Conservation (phyloP, 139 green algal species). For the Asterochloris erici region DNA sequence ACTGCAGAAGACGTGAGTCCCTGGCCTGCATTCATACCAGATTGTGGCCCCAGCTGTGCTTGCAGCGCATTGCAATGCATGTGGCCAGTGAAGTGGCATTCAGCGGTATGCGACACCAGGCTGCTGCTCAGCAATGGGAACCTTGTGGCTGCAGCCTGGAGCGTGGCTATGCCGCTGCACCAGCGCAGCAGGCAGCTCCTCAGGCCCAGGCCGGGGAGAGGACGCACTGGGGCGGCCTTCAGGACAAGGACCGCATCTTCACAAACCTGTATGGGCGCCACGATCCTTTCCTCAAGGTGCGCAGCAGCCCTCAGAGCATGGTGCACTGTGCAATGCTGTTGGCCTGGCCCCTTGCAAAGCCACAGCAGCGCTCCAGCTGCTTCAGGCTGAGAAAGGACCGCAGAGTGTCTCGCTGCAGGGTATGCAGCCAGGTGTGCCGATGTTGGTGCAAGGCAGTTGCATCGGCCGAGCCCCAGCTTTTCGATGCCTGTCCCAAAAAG, state of each 20-base stretch:
- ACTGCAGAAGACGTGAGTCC: background rate
- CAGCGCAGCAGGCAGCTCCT: constrained; percentile 11
- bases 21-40: background rate
- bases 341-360: too few relatives aligned
- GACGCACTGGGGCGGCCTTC: constrained; percentile 74
- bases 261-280: constrained; percentile 94
- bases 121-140: background rate
- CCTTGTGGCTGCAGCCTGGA: constrained; percentile 10
- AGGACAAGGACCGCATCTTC: constrained; percentile 96
- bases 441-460: too few relatives aligned
- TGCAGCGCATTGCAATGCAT: too few relatives aligned
- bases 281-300: constrained; percentile 86
- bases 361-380: too few relatives aligned
- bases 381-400: too few relatives aligned
- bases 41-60: background rate
- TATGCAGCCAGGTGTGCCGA: too few relatives aligned
- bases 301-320: too few relatives aligned
- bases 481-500: too few relatives aligned
- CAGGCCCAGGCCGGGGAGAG: constrained; percentile 11
- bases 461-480: too few relatives aligned
- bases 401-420: too few relatives aligned
- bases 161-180: constrained; percentile 9
- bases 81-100: background rate
- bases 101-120: background rate
- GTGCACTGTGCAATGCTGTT: too few relatives aligned